Percentiles rank a stretch among this genome's conserved stretches.
These are phyloP conservation scores for Suillus sp. DNA, from an alignment of 768 basidiomycete species.

Conservation along the genomic window DNA sequence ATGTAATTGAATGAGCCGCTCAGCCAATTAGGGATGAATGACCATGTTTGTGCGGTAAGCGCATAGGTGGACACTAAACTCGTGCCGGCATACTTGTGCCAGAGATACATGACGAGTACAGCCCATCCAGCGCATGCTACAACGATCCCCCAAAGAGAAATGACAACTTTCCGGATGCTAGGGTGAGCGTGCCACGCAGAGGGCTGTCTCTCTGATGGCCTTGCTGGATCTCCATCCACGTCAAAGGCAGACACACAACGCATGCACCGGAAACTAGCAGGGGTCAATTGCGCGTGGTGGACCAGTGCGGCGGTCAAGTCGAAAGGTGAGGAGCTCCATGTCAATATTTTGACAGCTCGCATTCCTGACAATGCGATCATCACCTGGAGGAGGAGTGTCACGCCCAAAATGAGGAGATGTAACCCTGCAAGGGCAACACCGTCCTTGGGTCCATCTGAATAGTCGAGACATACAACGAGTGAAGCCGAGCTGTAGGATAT, in stretches of 20 bases:
- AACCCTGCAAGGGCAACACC: slow-evolving; percentile 28
- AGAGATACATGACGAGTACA: slow-evolving; percentile 7
- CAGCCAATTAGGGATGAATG: too few relatives aligned
- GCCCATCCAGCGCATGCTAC: slow-evolving; percentile 27
- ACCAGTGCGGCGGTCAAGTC: slow-evolving; percentile 35
- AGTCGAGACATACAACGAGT: slow-evolving; percentile 25
- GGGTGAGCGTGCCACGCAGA: slow-evolving; percentile 33
- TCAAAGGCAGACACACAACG: slow-evolving; percentile 19
- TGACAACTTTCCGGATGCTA: slow-evolving; percentile 25
- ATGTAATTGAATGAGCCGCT: too few relatives aligned
- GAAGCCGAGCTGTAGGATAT: slow-evolving; percentile 31
- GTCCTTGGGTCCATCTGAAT: too few relatives aligned
- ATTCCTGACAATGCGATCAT: slow-evolving; percentile 27
- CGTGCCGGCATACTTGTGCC: not conserved
- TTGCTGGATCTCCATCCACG: slow-evolving; percentile 14
- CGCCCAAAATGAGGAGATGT: slow-evolving; percentile 32
- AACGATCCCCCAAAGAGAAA: slow-evolving; percentile 28
- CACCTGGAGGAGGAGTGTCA: slow-evolving; percentile 26
- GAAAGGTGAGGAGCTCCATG: slow-evolving; percentile 37
- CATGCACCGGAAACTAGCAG: slow-evolving; percentile 30
- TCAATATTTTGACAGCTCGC: slow-evolving; percentile 26
- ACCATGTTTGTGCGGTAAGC: slow-evolving; percentile 17
- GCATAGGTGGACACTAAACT: rapidly evolving
- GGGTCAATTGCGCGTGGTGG: slow-evolving; percentile 27
- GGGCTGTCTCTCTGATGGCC: slow-evolving; percentile 21